These are phyloP conservation scores for Plasmodium fragile DNA, from an alignment of 169 alveolate genomes.

Conservation along the genomic window DNA sequence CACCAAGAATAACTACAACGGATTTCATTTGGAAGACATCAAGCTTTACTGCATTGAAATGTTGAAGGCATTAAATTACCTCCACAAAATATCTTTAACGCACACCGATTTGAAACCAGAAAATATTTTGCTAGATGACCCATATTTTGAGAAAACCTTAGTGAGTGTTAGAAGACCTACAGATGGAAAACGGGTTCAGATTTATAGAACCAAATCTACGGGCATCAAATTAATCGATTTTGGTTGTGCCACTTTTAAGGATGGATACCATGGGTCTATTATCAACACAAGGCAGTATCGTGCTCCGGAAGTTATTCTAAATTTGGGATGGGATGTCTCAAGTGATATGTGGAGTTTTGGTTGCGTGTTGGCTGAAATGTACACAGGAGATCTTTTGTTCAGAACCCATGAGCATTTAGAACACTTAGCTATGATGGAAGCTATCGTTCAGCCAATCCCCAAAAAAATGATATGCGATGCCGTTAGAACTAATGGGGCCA, in stretches of 20 bases:
- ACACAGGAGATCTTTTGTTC: conserved; percentile 94
- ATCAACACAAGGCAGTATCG: conserved; percentile 99
- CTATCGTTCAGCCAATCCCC: conserved; percentile 81
- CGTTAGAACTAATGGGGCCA: conserved; percentile 79
- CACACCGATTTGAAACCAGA: conserved; percentile 99
- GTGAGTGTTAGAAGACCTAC: conserved; percentile 80
- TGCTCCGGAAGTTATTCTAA: conserved; percentile 98
- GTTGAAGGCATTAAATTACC: conserved; percentile 93
- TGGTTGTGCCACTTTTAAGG: conserved; percentile 98
- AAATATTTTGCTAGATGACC: conserved; percentile 93
- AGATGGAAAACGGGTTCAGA: conserved; percentile 74
- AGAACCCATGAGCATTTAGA: conserved; percentile 95
- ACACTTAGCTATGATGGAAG: conserved; percentile 95
- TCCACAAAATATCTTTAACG: conserved; percentile 92
- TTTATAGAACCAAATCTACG: conserved; percentile 87
- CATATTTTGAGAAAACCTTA: conserved; percentile 82
- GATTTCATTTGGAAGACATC: conserved; percentile 93
- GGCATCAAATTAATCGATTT: conserved; percentile 97
- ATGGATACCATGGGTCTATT: conserved; percentile 96
- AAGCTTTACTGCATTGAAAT: conserved; percentile 94
- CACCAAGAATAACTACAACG: conserved; percentile 93
- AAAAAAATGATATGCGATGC: conserved; percentile 79
- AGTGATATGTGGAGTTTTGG: conserved; percentile 98
- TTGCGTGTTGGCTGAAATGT: conserved; percentile 95
- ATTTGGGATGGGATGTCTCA: conserved; percentile 94